A percentile compares a stretch with the other conserved stretches of the same genome.
These are phyloP conservation scores for Trichomonas gallinae DNA, from an alignment of 208 protist species.

Conservation along the genomic window DNA sequence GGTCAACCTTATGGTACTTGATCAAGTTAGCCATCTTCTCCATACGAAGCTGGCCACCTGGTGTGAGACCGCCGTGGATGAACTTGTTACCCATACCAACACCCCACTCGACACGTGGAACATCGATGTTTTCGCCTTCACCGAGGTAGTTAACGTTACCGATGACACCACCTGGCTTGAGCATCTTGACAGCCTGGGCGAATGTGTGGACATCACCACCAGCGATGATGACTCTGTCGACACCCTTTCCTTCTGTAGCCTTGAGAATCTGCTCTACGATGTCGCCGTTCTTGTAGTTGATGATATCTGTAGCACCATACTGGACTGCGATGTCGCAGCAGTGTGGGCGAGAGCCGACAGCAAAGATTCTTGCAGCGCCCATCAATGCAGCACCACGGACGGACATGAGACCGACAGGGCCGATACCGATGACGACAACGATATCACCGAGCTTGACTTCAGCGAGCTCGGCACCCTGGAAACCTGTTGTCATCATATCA, in stretches of 20 bases:
- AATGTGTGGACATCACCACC: not conserved
- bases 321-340: not conserved
- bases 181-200: not conserved
- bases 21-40: not conserved
- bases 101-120: conserved; percentile 9
- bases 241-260: not conserved
- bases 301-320: conserved; percentile 10
- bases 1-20: not conserved
- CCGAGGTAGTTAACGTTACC: not conserved
- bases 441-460: not conserved
- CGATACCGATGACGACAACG: not conserved
- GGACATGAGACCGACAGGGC: not conserved
- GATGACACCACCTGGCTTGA: not conserved
- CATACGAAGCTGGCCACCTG: not conserved
- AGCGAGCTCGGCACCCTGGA: conserved; percentile 10
- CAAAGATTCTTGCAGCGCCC: not conserved
- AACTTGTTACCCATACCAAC: not conserved
- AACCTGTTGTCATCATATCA: conserved; percentile 11
- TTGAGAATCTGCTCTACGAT: not conserved
- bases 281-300: not conserved
- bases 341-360: not conserved
- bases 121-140: not conserved
- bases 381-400: not conserved
- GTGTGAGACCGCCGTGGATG: conserved; percentile 12
- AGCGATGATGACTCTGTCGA: not conserved